Evolutionary conservation across 768 basidiomycete genomes (phyloP).

Genomic region (Tremella yokohamensis): DNA sequence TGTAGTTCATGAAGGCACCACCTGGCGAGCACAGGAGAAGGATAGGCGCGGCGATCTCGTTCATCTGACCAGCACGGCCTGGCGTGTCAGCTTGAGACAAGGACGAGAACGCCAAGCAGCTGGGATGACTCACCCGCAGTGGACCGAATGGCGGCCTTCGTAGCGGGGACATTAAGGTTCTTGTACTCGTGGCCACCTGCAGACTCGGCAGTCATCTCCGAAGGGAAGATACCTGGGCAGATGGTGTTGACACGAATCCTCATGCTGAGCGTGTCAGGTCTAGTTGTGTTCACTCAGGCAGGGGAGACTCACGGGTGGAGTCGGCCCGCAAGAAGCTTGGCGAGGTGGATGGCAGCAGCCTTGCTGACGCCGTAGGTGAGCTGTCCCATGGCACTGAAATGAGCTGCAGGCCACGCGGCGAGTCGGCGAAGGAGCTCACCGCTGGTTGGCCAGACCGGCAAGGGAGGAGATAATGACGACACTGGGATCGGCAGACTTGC

Average conservation of each 20-base stretch:
- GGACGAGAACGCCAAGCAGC: background rate
- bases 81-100: background rate
- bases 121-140: constrained; percentile 11
- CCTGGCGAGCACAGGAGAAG: constrained; percentile 28
- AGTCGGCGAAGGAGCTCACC: constrained; percentile 1
- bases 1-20: constrained; percentile 37
- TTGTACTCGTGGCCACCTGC: constrained; percentile 15
- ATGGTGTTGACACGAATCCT: constrained; percentile 41
- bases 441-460: constrained; percentile 24
- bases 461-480: constrained; percentile 27
- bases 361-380: constrained; percentile 33
- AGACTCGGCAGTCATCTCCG: constrained; percentile 33
- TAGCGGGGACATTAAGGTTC: constrained; percentile 1
- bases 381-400: constrained; percentile 14
- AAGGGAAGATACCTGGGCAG: constrained; percentile 39
- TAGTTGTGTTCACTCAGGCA: background rate
- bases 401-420: background rate
- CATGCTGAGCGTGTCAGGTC: constrained; percentile 16
- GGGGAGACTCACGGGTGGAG: constrained; percentile 21
- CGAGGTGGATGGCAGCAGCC: constrained; percentile 20
- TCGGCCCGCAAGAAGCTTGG: constrained; percentile 20
- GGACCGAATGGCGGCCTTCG: constrained; percentile 16
- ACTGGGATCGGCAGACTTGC: constrained; percentile 19
- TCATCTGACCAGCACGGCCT: constrained; percentile 30
- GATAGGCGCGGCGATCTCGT: constrained; percentile 38